These are phyloP conservation scores for Serpula lacrymans DNA, from an alignment of 768 basidiomycete species.

Conservation along the genomic window DNA sequence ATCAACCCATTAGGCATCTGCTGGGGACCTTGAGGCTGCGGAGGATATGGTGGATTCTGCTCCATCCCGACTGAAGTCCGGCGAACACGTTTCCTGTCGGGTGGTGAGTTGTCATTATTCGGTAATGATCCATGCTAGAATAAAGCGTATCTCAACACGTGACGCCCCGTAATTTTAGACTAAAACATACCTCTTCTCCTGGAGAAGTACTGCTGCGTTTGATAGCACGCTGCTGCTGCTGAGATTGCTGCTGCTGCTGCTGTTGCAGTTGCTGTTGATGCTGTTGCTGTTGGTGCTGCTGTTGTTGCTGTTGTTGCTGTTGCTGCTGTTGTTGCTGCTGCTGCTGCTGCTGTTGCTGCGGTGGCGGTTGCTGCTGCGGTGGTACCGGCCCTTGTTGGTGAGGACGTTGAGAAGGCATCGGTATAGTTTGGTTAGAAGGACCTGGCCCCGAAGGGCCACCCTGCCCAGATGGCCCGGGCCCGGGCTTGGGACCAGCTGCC, in stretches of 20 bases:
- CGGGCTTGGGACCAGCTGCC: conserved; percentile 7
- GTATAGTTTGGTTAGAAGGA: conserved; percentile 34
- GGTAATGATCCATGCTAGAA: conserved; percentile 44
- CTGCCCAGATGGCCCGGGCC: no score
- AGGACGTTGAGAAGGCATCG: conserved; percentile 39
- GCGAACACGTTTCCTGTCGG: conserved; percentile 51
- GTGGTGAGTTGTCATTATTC: conserved; percentile 53
- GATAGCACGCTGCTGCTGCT: conserved; percentile 17
- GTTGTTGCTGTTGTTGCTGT: conserved; percentile 14
- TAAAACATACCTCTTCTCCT: conserved; percentile 49
- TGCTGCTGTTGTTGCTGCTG: conserved; percentile 22
- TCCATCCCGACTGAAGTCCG: conserved; percentile 45
- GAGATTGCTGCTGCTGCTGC: conserved; percentile 24
- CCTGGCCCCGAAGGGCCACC: conserved; percentile 27
- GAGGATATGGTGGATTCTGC: conserved; percentile 35
- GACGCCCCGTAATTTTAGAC: not conserved
- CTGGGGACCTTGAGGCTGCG: conserved; percentile 31
- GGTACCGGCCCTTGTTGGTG: conserved; percentile 28
- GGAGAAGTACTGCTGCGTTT: conserved; percentile 64
- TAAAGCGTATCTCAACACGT: no score
- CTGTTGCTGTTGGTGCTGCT: conserved; percentile 22
- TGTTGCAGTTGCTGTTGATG: conserved; percentile 12
- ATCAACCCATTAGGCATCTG: conserved; percentile 39
- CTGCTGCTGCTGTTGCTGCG: conserved; percentile 12
- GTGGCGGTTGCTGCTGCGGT: conserved; percentile 31